These are phyloP conservation scores for Quercus gilva DNA, from an alignment of 306 rosid species.

Conservation along the genomic window DNA sequence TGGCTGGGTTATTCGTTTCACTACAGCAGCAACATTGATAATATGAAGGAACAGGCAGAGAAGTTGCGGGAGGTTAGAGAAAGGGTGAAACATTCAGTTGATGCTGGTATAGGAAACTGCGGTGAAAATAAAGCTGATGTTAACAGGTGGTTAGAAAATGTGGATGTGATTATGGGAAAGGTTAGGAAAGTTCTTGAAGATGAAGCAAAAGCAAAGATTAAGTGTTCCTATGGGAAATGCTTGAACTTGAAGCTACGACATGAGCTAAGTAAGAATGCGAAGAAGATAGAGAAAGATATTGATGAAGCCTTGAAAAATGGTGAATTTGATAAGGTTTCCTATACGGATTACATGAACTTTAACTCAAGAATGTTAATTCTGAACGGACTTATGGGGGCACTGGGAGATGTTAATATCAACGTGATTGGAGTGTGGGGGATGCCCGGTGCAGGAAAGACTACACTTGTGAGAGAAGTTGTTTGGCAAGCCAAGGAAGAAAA, in stretches of 20 bases:
- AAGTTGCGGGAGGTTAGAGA: neutral
- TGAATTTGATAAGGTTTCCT: too few relatives aligned
- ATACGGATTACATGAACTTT: neutral
- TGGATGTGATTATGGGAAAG: neutral
- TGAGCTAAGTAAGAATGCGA: conserved; percentile 14
- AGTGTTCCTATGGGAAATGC: conserved; percentile 5
- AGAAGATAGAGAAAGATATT: neutral
- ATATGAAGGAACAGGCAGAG: neutral
- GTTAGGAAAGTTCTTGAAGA: neutral
- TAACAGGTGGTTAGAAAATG: neutral
- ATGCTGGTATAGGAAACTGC: neutral
- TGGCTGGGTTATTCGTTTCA: neutral
- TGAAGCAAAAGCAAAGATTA: neutral
- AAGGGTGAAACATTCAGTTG: neutral
- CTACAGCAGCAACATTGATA: neutral
- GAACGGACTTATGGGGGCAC: neutral
- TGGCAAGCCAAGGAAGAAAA: too few relatives aligned
- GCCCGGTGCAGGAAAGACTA: neutral
- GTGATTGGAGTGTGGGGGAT: neutral
- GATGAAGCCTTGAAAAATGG: neutral
- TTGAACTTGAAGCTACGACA: neutral
- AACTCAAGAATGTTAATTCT: too few relatives aligned
- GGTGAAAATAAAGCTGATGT: neutral
- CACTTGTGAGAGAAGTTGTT: neutral
- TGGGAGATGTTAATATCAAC: neutral